A percentile compares a stretch with the other conserved stretches of the same genome.
Evolutionary conservation across 306 rosid genomes (phyloP).

Genomic region (Pterocarpus macrocarpus): DNA sequence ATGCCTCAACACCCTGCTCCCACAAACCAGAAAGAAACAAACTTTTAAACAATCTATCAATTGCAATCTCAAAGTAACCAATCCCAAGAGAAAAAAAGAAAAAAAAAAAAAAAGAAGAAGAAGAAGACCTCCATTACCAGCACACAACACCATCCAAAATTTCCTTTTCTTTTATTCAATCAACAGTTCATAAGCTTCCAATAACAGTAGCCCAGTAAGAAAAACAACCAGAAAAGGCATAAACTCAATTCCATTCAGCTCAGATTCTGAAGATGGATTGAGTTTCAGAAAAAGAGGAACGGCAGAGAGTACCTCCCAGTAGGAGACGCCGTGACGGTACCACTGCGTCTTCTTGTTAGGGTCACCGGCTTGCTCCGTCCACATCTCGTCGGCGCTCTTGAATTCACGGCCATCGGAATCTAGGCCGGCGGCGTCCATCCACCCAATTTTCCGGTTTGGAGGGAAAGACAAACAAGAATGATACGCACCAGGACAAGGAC

Average conservation of each 20-base stretch:
- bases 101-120: not conserved
- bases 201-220: not conserved
- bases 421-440: slow-evolving; percentile 73
- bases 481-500: not conserved
- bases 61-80: slow-evolving; percentile 2
- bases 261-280: not conserved
- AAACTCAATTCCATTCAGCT: not conserved
- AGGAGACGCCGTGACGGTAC: slow-evolving; percentile 87
- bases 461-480: slow-evolving; percentile 20
- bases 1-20: slow-evolving; percentile 81
- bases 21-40: slow-evolving; percentile 12
- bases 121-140: not conserved
- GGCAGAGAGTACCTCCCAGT: slow-evolving; percentile 72
- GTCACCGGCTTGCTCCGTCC: slow-evolving; percentile 86
- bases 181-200: not conserved
- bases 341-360: slow-evolving; percentile 71
- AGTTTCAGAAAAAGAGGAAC: not conserved
- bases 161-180: not conserved
- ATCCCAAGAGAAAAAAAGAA: not conserved
- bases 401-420: slow-evolving; percentile 83
- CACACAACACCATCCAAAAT: not conserved
- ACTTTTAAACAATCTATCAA: not conserved
- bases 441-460: not conserved
- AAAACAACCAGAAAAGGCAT: not conserved
- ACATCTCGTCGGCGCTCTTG: slow-evolving; percentile 82